Conservation (phyloP, 768 basidiomycete genomes). For the Paxillus involutus region DNA sequence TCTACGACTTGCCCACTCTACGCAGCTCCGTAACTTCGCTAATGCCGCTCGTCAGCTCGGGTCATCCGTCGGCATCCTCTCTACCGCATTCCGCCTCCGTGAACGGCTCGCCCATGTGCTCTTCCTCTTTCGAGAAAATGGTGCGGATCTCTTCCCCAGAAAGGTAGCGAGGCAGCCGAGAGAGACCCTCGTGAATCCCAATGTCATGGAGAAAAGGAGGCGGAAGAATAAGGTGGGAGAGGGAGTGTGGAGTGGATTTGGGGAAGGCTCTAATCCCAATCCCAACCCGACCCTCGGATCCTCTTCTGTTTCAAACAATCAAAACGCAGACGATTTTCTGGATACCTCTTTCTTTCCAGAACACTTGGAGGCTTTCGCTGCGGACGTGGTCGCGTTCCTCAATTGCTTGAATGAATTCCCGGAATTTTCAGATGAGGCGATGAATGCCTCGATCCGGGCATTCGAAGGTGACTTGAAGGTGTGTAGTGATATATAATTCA, state of each 20-base stretch:
- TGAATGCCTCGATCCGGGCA: slow-evolving; percentile 64
- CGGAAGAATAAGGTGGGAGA: slow-evolving; percentile 24
- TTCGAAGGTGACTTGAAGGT: slow-evolving; percentile 74
- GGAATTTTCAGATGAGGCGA: slow-evolving; percentile 72
- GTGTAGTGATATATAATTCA: slow-evolving; percentile 6
- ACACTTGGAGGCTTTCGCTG: slow-evolving; percentile 60
- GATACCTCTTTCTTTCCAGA: slow-evolving; percentile 67
- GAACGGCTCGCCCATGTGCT: slow-evolving; percentile 67
- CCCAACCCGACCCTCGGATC: slow-evolving; percentile 8
- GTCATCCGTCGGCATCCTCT: slow-evolving; percentile 74
- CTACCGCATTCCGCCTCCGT: slow-evolving; percentile 70
- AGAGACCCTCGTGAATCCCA: slow-evolving; percentile 37
- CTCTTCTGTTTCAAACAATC: slow-evolving; percentile 44
- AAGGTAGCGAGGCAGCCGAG: slow-evolving; percentile 49
- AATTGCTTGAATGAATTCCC: slow-evolving; percentile 77
- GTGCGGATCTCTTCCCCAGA: slow-evolving; percentile 72
- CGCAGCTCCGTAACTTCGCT: slow-evolving; percentile 72
- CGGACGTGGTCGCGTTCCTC: slow-evolving; percentile 67
- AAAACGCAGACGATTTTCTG: slow-evolving; percentile 53
- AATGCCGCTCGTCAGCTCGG: slow-evolving; percentile 77
- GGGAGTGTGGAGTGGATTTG: neutral
- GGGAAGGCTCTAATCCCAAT: slow-evolving; percentile 21
- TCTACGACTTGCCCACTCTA: neutral
- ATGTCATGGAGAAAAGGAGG: slow-evolving; percentile 18
- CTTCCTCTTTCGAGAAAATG: slow-evolving; percentile 73